Percentiles rank a stretch among this genome's conserved stretches.
These are phyloP conservation scores for Exophiala sp. DNA, from an alignment of 2,329 filamentous ascomycete species.

Conservation along the genomic window DNA sequence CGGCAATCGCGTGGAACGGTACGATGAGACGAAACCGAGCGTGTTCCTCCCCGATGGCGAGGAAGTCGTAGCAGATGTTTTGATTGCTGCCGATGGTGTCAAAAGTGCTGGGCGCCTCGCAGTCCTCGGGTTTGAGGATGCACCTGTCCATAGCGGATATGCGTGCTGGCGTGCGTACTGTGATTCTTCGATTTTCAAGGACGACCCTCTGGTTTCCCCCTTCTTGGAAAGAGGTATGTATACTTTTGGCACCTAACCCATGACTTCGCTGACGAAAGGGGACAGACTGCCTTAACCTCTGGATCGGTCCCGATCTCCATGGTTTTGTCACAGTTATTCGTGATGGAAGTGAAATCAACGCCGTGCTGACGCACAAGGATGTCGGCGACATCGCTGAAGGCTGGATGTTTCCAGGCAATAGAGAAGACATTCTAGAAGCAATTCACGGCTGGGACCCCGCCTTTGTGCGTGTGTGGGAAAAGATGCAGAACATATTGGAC, in stretches of 20 bases:
- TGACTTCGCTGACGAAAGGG: too few species aligned
- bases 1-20: slow-evolving; percentile 30
- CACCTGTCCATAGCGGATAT: slow-evolving; percentile 33
- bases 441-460: slow-evolving; percentile 52
- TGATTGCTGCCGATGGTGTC: slow-evolving; percentile 46
- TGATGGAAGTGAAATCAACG: slow-evolving; percentile 28
- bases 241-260: too few species aligned
- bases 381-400: slow-evolving; percentile 54
- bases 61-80: slow-evolving; percentile 33
- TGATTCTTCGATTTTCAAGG: slow-evolving; percentile 29
- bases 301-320: slow-evolving; percentile 18
- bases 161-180: slow-evolving; percentile 29
- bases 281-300: slow-evolving; percentile 9
- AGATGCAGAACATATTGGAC: slow-evolving; percentile 32
- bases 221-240: slow-evolving; percentile 8
- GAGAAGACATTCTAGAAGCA: slow-evolving; percentile 50
- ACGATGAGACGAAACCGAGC: slow-evolving; percentile 31
- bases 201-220: slow-evolving; percentile 2
- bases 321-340: slow-evolving; percentile 15
- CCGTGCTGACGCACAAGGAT: slow-evolving; percentile 38
- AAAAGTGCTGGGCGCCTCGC: slow-evolving; percentile 7
- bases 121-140: slow-evolving; percentile 39
- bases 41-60: slow-evolving; percentile 26
- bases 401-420: slow-evolving; percentile 51
- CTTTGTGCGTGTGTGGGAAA: slow-evolving; percentile 46